Percentiles rank a stretch among this genome's conserved stretches.
Evolutionary conservation across 2,329 filamentous ascomycete species (phyloP).

Genomic region (Byssochlamys sp.): DNA sequence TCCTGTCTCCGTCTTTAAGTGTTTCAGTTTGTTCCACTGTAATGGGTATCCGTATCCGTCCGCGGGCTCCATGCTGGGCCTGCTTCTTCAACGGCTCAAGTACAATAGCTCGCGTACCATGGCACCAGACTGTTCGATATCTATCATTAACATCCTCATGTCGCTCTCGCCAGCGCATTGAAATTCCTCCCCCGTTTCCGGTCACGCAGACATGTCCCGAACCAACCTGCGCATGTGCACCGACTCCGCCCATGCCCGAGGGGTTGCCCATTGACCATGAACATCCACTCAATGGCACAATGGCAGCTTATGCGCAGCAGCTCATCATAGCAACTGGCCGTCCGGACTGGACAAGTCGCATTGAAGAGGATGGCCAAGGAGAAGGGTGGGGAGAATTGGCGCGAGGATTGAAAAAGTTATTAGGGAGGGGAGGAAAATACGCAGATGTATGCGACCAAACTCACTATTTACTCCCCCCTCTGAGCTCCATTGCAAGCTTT

Average conservation of each 20-base stretch:
- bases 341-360: slow-evolving; percentile 69
- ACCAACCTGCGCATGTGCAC: slow-evolving; percentile 66
- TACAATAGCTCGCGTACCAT: neutral
- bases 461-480: neutral
- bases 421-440: slow-evolving; percentile 57
- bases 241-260: slow-evolving; percentile 58
- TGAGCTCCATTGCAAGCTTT: neutral
- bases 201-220: slow-evolving; percentile 55
- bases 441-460: slow-evolving; percentile 43
- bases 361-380: slow-evolving; percentile 64
- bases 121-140: neutral
- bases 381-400: slow-evolving; percentile 39
- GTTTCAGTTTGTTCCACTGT: neutral
- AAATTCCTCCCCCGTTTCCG: slow-evolving; percentile 37
- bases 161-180: slow-evolving; percentile 14
- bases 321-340: slow-evolving; percentile 74
- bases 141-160: neutral
- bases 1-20: neutral
- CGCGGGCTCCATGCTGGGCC: neutral
- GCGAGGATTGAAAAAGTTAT: slow-evolving; percentile 59
- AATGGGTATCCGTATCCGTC: neutral
- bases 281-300: slow-evolving; percentile 62
- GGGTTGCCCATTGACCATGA: slow-evolving; percentile 66
- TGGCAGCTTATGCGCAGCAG: slow-evolving; percentile 70
- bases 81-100: neutral